Evolutionary conservation across 2,329 filamentous ascomycete genomes (phyloP).

Genomic region (Elsinoe australis): DNA sequence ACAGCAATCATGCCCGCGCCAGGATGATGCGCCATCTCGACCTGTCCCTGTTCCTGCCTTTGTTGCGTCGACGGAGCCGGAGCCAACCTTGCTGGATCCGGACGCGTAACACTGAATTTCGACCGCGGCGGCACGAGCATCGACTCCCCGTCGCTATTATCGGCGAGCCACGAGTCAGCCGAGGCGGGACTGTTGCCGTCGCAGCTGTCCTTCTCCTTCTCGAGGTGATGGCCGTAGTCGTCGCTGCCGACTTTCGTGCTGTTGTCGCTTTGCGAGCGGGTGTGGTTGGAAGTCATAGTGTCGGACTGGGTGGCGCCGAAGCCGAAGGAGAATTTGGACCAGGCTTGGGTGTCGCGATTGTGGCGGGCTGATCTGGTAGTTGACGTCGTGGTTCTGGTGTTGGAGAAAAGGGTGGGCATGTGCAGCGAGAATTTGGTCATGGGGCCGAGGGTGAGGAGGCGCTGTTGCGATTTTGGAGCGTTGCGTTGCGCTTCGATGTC

Average conservation of each 20-base stretch:
- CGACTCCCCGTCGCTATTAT: constrained; percentile 1
- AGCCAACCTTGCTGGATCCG: not conserved
- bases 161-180: constrained; percentile 1
- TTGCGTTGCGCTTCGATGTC: constrained; percentile 4
- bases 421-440: constrained; percentile 7
- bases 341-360: constrained; percentile 7
- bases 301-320: constrained; percentile 1
- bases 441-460: constrained; percentile 8
- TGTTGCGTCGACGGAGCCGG: not conserved
- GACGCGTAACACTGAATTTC: not conserved
- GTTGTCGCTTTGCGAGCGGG: constrained; percentile 1
- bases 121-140: not conserved
- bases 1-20: constrained; percentile 4
- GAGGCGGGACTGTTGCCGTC: not conserved
- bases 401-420: constrained; percentile 3
- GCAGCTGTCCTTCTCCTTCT: not conserved
- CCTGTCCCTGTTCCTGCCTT: not conserved
- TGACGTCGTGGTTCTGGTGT: not conserved
- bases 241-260: constrained; percentile 8
- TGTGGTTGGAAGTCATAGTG: constrained; percentile 1
- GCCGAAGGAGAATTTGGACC: constrained; percentile 13
- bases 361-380: not conserved
- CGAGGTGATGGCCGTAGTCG: not conserved
- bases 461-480: not conserved
- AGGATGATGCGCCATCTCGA: constrained; percentile 9